Evolutionary conservation across 2,329 filamentous ascomycete genomes (phyloP).

Genomic region (Diaporthe sp.): DNA sequence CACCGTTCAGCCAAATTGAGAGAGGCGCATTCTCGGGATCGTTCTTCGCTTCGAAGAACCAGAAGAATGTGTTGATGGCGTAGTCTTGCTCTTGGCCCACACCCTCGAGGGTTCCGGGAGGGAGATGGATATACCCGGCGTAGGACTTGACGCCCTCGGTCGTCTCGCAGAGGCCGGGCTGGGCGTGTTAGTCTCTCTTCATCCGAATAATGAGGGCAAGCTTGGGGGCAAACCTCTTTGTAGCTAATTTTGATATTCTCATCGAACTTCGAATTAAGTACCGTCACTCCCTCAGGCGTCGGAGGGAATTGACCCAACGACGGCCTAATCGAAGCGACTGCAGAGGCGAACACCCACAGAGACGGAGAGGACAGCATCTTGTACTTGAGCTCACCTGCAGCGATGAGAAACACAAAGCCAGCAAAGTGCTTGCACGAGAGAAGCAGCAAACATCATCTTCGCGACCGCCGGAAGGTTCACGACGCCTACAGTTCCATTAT

Average conservation of each 20-base stretch:
- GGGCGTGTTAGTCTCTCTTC: neutral
- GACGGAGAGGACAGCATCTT: neutral
- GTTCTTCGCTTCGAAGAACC: constrained; percentile 36
- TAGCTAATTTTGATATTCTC: constrained; percentile 32
- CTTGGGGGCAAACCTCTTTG: constrained; percentile 11
- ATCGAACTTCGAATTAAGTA: constrained; percentile 48
- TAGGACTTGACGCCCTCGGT: constrained; percentile 35
- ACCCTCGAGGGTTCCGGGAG: constrained; percentile 54
- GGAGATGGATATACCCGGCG: constrained; percentile 31
- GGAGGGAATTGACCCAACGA: constrained; percentile 25
- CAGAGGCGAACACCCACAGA: neutral
- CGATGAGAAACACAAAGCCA: neutral
- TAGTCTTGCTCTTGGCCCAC: constrained; percentile 27
- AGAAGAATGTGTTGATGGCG: constrained; percentile 36
- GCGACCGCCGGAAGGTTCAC: neutral
- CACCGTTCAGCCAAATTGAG: constrained; percentile 61
- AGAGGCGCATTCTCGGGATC: constrained; percentile 37
- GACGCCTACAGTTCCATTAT: neutral
- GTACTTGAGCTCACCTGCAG: neutral
- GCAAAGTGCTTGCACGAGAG: neutral
- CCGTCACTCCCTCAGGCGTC: constrained; percentile 9
- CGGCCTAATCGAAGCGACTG: neutral
- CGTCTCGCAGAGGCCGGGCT: constrained; percentile 35
- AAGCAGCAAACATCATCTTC: neutral
- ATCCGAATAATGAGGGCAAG: neutral